These are phyloP conservation scores for Trametes cubensis DNA, from an alignment of 768 basidiomycete genomes.

Conservation along the genomic window DNA sequence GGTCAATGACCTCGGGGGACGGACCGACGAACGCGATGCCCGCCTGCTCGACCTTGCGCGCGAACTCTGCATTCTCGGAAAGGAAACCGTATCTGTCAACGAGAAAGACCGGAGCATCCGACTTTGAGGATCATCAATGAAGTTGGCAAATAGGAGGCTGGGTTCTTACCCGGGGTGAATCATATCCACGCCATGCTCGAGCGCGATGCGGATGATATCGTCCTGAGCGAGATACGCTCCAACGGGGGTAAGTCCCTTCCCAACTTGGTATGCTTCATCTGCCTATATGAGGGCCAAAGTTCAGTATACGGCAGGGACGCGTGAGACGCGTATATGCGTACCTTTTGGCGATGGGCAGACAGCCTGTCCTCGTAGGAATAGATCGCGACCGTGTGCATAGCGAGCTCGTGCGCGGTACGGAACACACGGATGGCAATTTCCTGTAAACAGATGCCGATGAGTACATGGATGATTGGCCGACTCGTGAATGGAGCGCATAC, in stretches of 20 bases:
- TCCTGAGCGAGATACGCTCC: conserved; percentile 97
- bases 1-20: conserved; percentile 93
- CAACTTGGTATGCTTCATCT: conserved; percentile 98
- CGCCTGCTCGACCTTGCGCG: conserved; percentile 97
- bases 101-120: conserved; percentile 3
- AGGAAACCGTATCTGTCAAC: conserved; percentile 88
- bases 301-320: neutral
- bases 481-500: conserved; percentile 42
- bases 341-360: conserved; percentile 98
- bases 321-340: conserved; percentile 31
- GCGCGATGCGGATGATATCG: conserved; percentile 93
- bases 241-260: conserved; percentile 94
- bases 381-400: conserved; percentile 99
- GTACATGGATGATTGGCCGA: neutral
- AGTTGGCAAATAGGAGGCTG: conserved; percentile 2
- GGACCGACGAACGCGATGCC: conserved; percentile 98
- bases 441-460: conserved; percentile 42
- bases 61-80: conserved; percentile 95
- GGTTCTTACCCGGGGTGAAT: conserved; percentile 87
- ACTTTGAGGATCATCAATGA: conserved; percentile 15
- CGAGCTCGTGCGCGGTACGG: conserved; percentile 96
- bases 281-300: conserved; percentile 52
- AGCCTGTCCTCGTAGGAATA: conserved; percentile 97
- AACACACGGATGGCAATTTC: conserved; percentile 99
- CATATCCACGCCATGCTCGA: conserved; percentile 99